These are phyloP conservation scores for Harringtonia lauricola DNA, from an alignment of 2,329 filamentous ascomycete genomes.

Conservation along the genomic window DNA sequence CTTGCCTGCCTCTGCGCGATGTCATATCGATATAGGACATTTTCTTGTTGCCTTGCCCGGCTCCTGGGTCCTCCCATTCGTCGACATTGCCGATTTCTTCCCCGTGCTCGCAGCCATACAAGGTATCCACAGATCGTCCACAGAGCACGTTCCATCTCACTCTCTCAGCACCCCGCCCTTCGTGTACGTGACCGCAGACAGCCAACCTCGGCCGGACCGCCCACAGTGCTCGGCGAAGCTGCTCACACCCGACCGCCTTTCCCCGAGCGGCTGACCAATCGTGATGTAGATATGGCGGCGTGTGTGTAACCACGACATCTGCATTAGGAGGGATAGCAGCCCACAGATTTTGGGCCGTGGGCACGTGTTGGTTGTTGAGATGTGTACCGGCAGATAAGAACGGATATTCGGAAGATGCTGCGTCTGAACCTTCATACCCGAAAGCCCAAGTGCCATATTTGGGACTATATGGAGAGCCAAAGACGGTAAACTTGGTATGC, in stretches of 20 bases:
- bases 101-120: background rate
- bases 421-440: slow-evolving; percentile 34
- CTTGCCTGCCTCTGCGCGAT: slow-evolving; percentile 22
- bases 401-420: slow-evolving; percentile 30
- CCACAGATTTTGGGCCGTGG: slow-evolving; percentile 36
- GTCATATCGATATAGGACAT: slow-evolving; percentile 54
- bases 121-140: slow-evolving; percentile 24
- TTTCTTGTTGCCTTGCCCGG: slow-evolving; percentile 42
- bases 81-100: slow-evolving; percentile 17
- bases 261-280: slow-evolving; percentile 33
- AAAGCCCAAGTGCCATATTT: slow-evolving; percentile 53
- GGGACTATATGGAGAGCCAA: slow-evolving; percentile 60
- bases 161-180: slow-evolving; percentile 51
- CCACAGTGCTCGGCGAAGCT: slow-evolving; percentile 44
- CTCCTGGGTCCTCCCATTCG: slow-evolving; percentile 49
- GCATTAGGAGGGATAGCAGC: slow-evolving; percentile 45
- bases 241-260: slow-evolving; percentile 45
- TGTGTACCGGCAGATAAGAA: slow-evolving; percentile 53
- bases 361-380: slow-evolving; percentile 52
- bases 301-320: slow-evolving; percentile 62
- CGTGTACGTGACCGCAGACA: slow-evolving; percentile 64
- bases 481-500: slow-evolving; percentile 51
- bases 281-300: slow-evolving; percentile 49
- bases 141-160: slow-evolving; percentile 46
- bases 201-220: slow-evolving; percentile 51